Evolutionary conservation across 2,329 filamentous ascomycete species (phyloP).

Genomic region (Paecilomyces variotii): DNA sequence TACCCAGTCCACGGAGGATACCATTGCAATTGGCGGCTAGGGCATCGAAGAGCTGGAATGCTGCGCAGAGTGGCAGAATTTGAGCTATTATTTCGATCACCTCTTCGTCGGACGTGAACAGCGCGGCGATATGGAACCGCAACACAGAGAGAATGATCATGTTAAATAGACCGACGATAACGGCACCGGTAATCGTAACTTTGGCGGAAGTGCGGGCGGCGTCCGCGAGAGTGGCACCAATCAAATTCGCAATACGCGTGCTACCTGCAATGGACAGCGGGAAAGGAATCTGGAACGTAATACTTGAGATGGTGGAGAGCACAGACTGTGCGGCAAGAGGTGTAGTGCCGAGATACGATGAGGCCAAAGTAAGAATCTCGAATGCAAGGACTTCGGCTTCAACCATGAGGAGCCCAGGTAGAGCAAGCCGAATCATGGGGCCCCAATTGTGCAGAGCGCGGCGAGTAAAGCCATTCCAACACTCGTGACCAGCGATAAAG

Average conservation of each 20-base stretch:
- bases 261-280: conserved; percentile 81
- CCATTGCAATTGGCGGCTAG: conserved; percentile 74
- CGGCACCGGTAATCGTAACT: conserved; percentile 62
- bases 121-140: conserved; percentile 63
- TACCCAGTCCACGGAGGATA: conserved; percentile 75
- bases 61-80: conserved; percentile 71
- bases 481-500: conserved; percentile 63
- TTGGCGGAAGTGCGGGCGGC: conserved; percentile 74
- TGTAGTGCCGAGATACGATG: conserved; percentile 69
- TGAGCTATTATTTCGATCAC: conserved; percentile 61
- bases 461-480: conserved; percentile 72
- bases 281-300: conserved; percentile 89
- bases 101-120: conserved; percentile 68
- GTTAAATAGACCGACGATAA: conserved; percentile 71
- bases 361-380: conserved; percentile 77
- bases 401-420: conserved; percentile 89
- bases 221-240: conserved; percentile 74
- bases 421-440: conserved; percentile 76
- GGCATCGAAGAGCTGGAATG: conserved; percentile 86
- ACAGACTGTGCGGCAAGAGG: conserved; percentile 84
- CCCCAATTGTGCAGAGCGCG: conserved; percentile 67
- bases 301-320: conserved; percentile 65
- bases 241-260: conserved; percentile 84
- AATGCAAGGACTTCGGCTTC: conserved; percentile 91
- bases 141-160: conserved; percentile 60